Percentiles rank a stretch among this genome's conserved stretches.
These are phyloP conservation scores for Nitzschia sp. DNA, from an alignment of 108 stramenopile genomes.

Conservation along the genomic window DNA sequence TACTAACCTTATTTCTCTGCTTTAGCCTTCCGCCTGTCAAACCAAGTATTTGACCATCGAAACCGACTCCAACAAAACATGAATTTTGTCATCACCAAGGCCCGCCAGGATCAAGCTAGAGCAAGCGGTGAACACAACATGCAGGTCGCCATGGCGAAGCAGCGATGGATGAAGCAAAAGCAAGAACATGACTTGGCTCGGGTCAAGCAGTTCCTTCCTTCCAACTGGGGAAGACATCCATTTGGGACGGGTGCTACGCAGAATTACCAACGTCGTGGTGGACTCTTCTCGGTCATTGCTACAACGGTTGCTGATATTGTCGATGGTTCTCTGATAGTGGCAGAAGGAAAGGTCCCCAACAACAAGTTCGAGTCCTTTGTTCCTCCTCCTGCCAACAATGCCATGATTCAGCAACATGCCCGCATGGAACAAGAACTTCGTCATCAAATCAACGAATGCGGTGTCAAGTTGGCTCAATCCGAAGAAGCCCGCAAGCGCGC, in stretches of 20 bases:
- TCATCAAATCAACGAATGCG: slow-evolving; percentile 26
- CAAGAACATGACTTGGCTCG: slow-evolving; percentile 30
- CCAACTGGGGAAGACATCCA: slow-evolving; percentile 21
- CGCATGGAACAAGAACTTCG: slow-evolving; percentile 38
- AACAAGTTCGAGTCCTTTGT: slow-evolving; percentile 41
- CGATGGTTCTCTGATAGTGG: slow-evolving; percentile 30
- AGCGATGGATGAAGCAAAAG: slow-evolving; percentile 37
- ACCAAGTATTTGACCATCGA: slow-evolving; percentile 33
- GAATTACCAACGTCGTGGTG: slow-evolving; percentile 23
- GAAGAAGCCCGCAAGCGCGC: slow-evolving; percentile 53
- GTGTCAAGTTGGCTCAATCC: slow-evolving; percentile 35
- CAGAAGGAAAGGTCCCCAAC: slow-evolving; percentile 20
- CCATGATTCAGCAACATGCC: slow-evolving; percentile 44
- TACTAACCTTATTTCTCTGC: background rate
- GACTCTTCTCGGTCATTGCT: slow-evolving; percentile 20
- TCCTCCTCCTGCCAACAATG: slow-evolving; percentile 42
- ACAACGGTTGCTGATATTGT: slow-evolving; percentile 41
- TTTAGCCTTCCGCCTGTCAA: slow-evolving; percentile 37
- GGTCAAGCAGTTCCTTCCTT: slow-evolving; percentile 33
- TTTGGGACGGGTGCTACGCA: slow-evolving; percentile 34
- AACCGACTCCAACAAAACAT: slow-evolving; percentile 30
- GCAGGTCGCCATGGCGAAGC: slow-evolving; percentile 27
- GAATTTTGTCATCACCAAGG: slow-evolving; percentile 15
- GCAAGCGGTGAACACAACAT: slow-evolving; percentile 36
- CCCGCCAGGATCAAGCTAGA: slow-evolving; percentile 21